A percentile compares a stretch with the other conserved stretches of the same genome.
Conservation (phyloP, 129 eudicot genomes). For the Sambucus nigra region DNA sequence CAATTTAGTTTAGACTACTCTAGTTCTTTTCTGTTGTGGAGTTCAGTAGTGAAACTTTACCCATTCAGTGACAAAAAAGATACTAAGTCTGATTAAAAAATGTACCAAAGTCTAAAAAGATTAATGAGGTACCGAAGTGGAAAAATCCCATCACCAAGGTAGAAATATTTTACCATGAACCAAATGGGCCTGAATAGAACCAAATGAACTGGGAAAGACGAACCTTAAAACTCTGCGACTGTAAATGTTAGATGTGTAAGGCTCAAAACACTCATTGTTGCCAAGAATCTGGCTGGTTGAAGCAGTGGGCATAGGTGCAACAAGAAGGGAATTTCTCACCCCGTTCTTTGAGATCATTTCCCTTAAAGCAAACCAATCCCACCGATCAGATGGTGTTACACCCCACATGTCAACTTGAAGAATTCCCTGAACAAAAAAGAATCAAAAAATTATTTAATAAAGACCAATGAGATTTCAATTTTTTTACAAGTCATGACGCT, state of each 20-base stretch:
- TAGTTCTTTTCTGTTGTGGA: too few relatives aligned
- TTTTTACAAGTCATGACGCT: too few relatives aligned
- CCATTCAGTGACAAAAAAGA: too few relatives aligned
- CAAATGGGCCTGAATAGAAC: neutral
- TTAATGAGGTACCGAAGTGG: neutral
- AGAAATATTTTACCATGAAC: neutral
- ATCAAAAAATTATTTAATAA: neutral
- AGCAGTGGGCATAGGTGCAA: slow-evolving; percentile 74
- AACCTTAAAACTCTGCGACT: slow-evolving; percentile 61
- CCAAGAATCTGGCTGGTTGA: slow-evolving; percentile 75
- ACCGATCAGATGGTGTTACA: slow-evolving; percentile 43
- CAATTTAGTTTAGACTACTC: too few relatives aligned
- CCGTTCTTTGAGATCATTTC: slow-evolving; percentile 39
- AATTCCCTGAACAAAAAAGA: slow-evolving; percentile 33
- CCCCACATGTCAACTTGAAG: slow-evolving; percentile 72
- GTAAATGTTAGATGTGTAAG: slow-evolving; percentile 63
- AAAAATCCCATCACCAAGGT: too few relatives aligned
- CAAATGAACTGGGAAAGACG: too few relatives aligned
- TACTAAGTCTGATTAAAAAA: too few relatives aligned
- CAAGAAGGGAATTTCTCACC: slow-evolving; percentile 48
- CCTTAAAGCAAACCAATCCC: slow-evolving; percentile 59
- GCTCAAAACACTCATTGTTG: slow-evolving; percentile 64
- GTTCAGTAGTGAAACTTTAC: too few relatives aligned
- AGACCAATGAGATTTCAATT: neutral
- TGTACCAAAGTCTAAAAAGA: neutral